phyloP scores from a whole-genome alignment of 2,329 filamentous ascomycete species.

The Aspergillus sp. region DNA sequence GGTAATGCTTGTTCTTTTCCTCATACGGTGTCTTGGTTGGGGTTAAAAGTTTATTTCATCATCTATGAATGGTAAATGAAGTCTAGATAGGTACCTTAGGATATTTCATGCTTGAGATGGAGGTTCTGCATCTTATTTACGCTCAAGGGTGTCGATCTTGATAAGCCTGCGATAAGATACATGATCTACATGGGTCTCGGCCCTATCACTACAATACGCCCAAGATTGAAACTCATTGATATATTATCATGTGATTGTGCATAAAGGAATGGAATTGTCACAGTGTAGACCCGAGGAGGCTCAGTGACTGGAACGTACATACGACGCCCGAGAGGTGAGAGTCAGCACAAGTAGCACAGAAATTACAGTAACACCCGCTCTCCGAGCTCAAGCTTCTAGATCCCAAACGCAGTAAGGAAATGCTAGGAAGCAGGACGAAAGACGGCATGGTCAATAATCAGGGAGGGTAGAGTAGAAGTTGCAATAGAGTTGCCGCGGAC shows the following conservation, averaged over 20 bases:
- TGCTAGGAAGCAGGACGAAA: conserved; percentile 16
- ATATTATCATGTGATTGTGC: not conserved
- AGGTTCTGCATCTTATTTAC: no score
- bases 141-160: not conserved
- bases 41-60: no score
- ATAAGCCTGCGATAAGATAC: not conserved
- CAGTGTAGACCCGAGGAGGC: no score
- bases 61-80: not conserved
- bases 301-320: not conserved
- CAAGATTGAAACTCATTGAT: no score
- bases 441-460: conserved; percentile 2
- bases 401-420: conserved; percentile 11
- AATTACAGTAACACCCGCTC: conserved; percentile 7
- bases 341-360: not conserved
- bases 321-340: not conserved
- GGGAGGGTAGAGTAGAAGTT: not conserved
- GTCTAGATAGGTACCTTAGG: not conserved
- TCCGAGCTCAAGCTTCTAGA: conserved; percentile 28
- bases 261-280: not conserved
- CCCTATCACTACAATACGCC: no score
- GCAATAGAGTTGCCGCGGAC: conserved; percentile 1
- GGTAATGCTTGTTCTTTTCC: no score
- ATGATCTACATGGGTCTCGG: no score
- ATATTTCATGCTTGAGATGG: no score
- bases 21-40: no score